These are phyloP conservation scores for Fusarium sp. DNA, from an alignment of 2,329 filamentous ascomycete genomes.

Conservation along the genomic window DNA sequence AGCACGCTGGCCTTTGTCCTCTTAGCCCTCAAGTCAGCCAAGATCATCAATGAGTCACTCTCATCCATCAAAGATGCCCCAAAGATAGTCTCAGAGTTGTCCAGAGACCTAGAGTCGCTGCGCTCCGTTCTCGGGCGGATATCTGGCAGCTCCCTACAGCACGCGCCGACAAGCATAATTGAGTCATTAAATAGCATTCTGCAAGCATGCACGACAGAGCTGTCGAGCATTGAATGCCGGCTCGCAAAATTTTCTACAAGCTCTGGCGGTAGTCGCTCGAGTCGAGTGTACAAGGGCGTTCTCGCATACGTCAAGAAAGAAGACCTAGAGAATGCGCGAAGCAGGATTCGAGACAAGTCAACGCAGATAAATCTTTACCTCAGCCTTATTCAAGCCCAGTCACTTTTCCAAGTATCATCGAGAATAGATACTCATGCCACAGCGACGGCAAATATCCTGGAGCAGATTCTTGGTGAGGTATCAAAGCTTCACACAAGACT, in stretches of 20 bases:
- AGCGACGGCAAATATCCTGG: conserved; percentile 2
- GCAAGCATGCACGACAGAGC: background rate
- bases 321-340: conserved; percentile 8
- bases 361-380: conserved; percentile 21
- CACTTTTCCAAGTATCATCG: conserved; percentile 5
- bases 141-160: background rate
- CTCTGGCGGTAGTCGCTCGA: background rate
- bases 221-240: background rate
- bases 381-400: conserved; percentile 19
- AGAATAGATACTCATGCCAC: conserved; percentile 2
- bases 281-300: background rate
- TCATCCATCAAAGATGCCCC: conserved; percentile 10
- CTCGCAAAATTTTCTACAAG: background rate
- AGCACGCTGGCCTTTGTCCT: conserved; percentile 17
- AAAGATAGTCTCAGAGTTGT: background rate
- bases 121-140: conserved; percentile 2
- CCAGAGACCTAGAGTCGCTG: background rate
- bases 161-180: background rate
- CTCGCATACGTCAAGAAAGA: conserved; percentile 19
- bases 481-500: conserved; percentile 1
- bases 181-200: conserved; percentile 1
- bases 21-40: conserved; percentile 10
- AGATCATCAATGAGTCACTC: conserved; percentile 10
- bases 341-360: conserved; percentile 15
- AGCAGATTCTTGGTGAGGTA: conserved; percentile 14